These are phyloP conservation scores for Cladosporium colombiae DNA, from an alignment of 2,329 filamentous ascomycete species.

Conservation along the genomic window DNA sequence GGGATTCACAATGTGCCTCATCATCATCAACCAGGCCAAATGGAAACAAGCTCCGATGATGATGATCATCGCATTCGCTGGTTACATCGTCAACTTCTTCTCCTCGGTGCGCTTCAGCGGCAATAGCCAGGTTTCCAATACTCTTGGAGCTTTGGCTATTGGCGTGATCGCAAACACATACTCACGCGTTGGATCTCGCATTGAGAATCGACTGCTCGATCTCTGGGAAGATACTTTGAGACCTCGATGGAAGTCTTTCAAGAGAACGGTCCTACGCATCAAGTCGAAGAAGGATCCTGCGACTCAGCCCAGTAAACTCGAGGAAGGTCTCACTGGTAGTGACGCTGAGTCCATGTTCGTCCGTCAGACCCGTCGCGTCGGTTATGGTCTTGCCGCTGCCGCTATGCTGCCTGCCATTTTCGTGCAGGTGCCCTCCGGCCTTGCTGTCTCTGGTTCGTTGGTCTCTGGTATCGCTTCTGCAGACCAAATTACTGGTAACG, in stretches of 20 bases:
- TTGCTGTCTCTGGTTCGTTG: constrained; percentile 59
- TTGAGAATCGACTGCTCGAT: constrained; percentile 58
- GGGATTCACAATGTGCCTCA: constrained; percentile 70
- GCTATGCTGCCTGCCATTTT: constrained; percentile 88
- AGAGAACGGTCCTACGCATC: constrained; percentile 37
- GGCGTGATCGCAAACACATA: constrained; percentile 79
- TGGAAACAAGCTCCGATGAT: constrained; percentile 77
- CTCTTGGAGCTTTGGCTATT: constrained; percentile 73
- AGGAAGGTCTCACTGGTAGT: constrained; percentile 30
- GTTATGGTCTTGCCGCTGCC: constrained; percentile 79
- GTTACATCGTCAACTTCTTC: constrained; percentile 76
- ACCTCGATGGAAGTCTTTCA: constrained; percentile 37
- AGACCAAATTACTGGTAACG: constrained; percentile 52
- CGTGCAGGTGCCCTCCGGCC: constrained; percentile 61
- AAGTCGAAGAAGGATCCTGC: constrained; percentile 26
- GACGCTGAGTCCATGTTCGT: constrained; percentile 35
- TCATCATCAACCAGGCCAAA: constrained; percentile 79
- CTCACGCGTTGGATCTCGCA: constrained; percentile 63
- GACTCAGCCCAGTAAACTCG: constrained; percentile 27
- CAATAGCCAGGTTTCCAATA: constrained; percentile 75
- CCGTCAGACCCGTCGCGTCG: constrained; percentile 49
- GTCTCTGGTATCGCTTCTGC: constrained; percentile 59
- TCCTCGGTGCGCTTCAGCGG: constrained; percentile 64
- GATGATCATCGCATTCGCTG: constrained; percentile 70
- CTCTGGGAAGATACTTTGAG: constrained; percentile 55